Conservation (phyloP, 768 basidiomycete genomes). For the Kwoniella heveanensis region DNA sequence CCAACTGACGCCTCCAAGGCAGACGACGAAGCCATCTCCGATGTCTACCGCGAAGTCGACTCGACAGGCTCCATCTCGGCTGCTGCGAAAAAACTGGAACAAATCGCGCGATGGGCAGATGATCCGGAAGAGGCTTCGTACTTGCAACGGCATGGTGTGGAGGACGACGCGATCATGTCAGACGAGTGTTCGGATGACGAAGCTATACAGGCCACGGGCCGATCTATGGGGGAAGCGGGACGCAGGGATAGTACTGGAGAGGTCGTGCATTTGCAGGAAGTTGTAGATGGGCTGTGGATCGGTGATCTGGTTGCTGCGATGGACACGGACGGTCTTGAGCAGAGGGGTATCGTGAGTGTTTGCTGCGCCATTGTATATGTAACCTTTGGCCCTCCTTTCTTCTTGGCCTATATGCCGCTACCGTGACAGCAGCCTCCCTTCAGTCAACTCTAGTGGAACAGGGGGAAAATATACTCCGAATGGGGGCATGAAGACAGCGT, state of each 20-base stretch:
- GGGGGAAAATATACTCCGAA: too few relatives aligned
- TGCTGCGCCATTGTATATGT: neutral
- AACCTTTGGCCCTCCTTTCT: neutral
- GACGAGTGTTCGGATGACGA: conserved; percentile 72
- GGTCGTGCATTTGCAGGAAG: conserved; percentile 80
- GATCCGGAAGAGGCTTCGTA: conserved; percentile 39
- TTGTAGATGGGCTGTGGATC: conserved; percentile 79
- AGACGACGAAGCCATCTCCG: conserved; percentile 42
- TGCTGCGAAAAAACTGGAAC: conserved; percentile 37
- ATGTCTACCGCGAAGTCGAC: conserved; percentile 37
- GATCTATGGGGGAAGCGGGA: neutral
- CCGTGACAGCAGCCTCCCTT: too few relatives aligned
- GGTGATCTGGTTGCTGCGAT: conserved; percentile 75
- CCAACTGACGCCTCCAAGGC: conserved; percentile 39
- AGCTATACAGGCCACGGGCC: conserved; percentile 69
- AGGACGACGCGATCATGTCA: conserved; percentile 55
- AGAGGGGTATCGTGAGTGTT: conserved; percentile 67
- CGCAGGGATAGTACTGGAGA: conserved; percentile 75
- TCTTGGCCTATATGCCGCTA: neutral
- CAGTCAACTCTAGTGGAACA: too few relatives aligned
- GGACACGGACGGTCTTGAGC: conserved; percentile 65
- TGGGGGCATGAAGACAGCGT: too few relatives aligned
- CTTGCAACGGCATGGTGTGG: conserved; percentile 14
- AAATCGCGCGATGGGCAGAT: conserved; percentile 31
- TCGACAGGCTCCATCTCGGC: conserved; percentile 37